Percentiles rank a stretch among this genome's conserved stretches.
Evolutionary conservation across 345 rosid species (phyloP).

Genomic region (Stellera chamaejasme): DNA sequence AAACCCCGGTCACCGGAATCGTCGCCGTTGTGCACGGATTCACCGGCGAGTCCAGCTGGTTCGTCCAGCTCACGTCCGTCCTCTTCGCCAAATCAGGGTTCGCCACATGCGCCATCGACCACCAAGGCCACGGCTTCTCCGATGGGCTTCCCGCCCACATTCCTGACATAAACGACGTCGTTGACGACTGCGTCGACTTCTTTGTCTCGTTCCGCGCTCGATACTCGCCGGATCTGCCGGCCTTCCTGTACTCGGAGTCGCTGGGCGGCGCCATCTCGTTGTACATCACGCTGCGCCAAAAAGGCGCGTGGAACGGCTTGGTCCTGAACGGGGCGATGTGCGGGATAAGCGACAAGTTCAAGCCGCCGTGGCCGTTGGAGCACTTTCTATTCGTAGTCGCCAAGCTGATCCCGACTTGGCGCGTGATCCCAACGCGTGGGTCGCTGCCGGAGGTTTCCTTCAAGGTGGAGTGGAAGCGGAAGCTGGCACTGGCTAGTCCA

Average conservation of each 20-base stretch:
- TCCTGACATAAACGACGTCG: conserved; percentile 65
- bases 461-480: conserved; percentile 80
- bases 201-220: conserved; percentile 53
- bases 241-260: conserved; percentile 79
- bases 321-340: conserved; percentile 93
- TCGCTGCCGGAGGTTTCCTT: conserved; percentile 55
- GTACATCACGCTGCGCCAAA: conserved; percentile 66
- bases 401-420: conserved; percentile 75
- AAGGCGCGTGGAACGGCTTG: conserved; percentile 66
- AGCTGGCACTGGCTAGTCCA: conserved; percentile 59
- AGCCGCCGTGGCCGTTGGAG: conserved; percentile 95
- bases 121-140: conserved; percentile 97
- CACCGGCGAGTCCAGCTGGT: conserved; percentile 90
- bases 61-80: conserved; percentile 58
- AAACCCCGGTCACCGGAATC: conserved; percentile 36
- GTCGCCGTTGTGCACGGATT: conserved; percentile 88
- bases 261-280: conserved; percentile 89
- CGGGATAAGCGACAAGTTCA: conserved; percentile 78
- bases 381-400: conserved; percentile 57
- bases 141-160: conserved; percentile 66
- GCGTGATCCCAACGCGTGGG: conserved; percentile 85
- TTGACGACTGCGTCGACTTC: conserved; percentile 70
- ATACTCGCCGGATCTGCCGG: conserved; percentile 45
- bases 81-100: conserved; percentile 77
- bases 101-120: conserved; percentile 81